Percentiles rank a stretch among this genome's conserved stretches.
Evolutionary conservation across 305 asterid species (phyloP).

Genomic region (Plantago coronopus): DNA sequence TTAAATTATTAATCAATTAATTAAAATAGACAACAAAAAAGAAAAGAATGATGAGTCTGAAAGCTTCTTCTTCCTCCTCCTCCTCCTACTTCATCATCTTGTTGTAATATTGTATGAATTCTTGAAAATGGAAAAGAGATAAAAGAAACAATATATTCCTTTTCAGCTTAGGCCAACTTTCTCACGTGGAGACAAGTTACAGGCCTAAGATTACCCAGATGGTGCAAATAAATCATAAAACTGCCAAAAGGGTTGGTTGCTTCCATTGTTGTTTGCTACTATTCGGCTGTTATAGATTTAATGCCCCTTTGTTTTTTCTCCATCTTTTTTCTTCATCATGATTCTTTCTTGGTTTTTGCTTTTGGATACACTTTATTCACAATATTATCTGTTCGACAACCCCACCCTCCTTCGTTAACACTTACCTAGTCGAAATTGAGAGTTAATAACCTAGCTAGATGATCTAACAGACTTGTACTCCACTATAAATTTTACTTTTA

Average conservation of each 20-base stretch:
- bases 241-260: slow-evolving; percentile 26
- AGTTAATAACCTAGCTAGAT: too few species aligned
- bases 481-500: too few species aligned
- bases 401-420: too few species aligned
- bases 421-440: too few species aligned
- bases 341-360: too few species aligned
- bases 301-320: slow-evolving; percentile 28
- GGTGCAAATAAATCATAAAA: slow-evolving; percentile 11
- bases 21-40: slow-evolving; percentile 36
- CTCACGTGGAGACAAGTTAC: slow-evolving; percentile 57
- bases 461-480: too few species aligned
- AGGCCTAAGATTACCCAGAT: slow-evolving; percentile 31
- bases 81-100: too few species aligned
- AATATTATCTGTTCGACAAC: too few species aligned
- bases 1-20: slow-evolving; percentile 18
- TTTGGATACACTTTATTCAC: too few species aligned
- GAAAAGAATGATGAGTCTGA: slow-evolving; percentile 34
- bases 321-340: too few species aligned
- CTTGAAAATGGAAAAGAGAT: slow-evolving; percentile 12
- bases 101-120: neutral
- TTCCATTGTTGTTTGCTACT: slow-evolving; percentile 22
- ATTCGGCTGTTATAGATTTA: slow-evolving; percentile 30
- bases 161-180: slow-evolving; percentile 45
- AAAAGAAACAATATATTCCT: slow-evolving; percentile 30
- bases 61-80: slow-evolving; percentile 20